Conservation (phyloP, 371 early-diverging fungal species). For the Syncephalis fuscata region DNA sequence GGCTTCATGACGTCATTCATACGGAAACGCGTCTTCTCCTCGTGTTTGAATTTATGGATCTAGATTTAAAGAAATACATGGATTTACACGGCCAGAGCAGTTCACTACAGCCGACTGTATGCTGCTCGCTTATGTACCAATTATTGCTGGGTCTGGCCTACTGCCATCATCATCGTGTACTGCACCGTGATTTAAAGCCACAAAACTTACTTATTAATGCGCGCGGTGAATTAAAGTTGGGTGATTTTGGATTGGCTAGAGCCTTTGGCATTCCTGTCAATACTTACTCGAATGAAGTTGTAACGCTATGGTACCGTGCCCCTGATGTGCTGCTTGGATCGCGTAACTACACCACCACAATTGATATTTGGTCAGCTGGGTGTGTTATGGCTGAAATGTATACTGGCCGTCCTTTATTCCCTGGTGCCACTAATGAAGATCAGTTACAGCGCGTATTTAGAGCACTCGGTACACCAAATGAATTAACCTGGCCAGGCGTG, state of each 20-base stretch:
- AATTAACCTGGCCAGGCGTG: constrained; percentile 76
- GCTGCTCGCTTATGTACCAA: constrained; percentile 76
- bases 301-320: constrained; percentile 92
- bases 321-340: constrained; percentile 96
- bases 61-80: constrained; percentile 95
- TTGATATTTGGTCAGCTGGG: constrained; percentile 99
- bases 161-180: constrained; percentile 87
- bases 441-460: constrained; percentile 81
- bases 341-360: constrained; percentile 86
- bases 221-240: constrained; percentile 65
- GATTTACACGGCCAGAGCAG: constrained; percentile 53
- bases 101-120: constrained; percentile 43
- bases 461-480: constrained; percentile 75
- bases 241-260: constrained; percentile 91
- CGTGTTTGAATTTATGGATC: constrained; percentile 98
- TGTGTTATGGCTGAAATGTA: constrained; percentile 97
- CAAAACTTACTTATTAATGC: constrained; percentile 87
- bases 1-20: constrained; percentile 94
- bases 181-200: constrained; percentile 97
- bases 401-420: constrained; percentile 86
- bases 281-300: constrained; percentile 97
- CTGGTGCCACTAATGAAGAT: constrained; percentile 85
- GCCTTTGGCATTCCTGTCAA: constrained; percentile 94
- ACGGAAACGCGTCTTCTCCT: constrained; percentile 94
- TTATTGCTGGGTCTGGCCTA: constrained; percentile 79